These are phyloP conservation scores for Venturia nashicola DNA, from an alignment of 2,329 filamentous ascomycete genomes.

Conservation along the genomic window DNA sequence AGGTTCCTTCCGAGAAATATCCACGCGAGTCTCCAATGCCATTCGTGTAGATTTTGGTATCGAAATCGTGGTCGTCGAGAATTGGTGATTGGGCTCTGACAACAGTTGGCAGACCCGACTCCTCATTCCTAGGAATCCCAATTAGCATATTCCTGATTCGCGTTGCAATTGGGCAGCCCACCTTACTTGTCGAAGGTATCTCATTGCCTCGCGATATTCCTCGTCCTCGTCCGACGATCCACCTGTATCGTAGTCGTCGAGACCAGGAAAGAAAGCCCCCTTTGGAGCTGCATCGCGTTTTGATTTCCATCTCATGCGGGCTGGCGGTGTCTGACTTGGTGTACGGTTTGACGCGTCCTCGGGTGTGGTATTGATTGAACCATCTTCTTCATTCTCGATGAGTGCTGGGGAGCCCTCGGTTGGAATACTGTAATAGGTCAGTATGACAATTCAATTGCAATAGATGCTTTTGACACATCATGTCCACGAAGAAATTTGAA, in stretches of 20 bases:
- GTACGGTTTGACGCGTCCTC: neutral
- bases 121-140: conserved; percentile 50
- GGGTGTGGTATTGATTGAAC: neutral
- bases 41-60: conserved; percentile 31
- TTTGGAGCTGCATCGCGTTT: neutral
- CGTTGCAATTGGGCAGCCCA: conserved; percentile 10
- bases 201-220: conserved; percentile 20
- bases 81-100: conserved; percentile 46
- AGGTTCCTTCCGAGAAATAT: conserved; percentile 69
- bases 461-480: neutral
- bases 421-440: neutral
- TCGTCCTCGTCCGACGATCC: conserved; percentile 14
- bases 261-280: conserved; percentile 5
- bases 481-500: neutral
- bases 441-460: neutral
- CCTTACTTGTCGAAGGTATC: conserved; percentile 20
- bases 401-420: neutral
- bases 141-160: conserved; percentile 13
- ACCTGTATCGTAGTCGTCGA: neutral
- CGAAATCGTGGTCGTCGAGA: conserved; percentile 16
- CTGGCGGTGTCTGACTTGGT: neutral
- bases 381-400: neutral
- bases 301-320: neutral
- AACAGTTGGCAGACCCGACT: conserved; percentile 58
- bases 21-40: conserved; percentile 42